Base-by-base conservation (phyloP, 768 basidiomycete species). In the Mycena alexandri region DNA sequence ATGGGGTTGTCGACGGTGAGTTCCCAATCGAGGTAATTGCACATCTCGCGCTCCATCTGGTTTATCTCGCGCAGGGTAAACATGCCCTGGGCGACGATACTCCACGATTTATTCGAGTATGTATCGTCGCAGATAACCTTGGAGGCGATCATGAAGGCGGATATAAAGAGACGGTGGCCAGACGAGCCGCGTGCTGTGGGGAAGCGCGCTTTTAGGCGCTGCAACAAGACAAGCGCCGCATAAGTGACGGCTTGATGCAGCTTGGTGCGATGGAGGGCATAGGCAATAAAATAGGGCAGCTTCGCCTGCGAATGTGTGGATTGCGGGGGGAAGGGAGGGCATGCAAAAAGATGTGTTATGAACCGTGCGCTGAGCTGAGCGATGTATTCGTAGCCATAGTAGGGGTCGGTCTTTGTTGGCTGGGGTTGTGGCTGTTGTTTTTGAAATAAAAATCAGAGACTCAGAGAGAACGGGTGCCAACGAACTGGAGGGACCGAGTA, bases 21-120 rank as follows among this genome's bases (percentile, higher is more conserved):
- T 74, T 93, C 91, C 96, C 95, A 98, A 76, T 97, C 96, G 48
- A 99, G 82, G 75, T 98, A 99, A 17, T 88, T 84, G 74, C 86
- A 95, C 91, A 98, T 95, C 79, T 96, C 95, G 24, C 94, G 83
- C 82, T 96, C 95, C 95, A 96, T 96, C 84, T 96, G 95, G 78
- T 98, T 98, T 75, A 98, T 91, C 84, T 96, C 95, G 51, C 92
- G 86, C 9, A 96, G 81, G 4, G 83, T 85, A 73, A 96, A 96
- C 88, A 95, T 91, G 33, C 89, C 90, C 77, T 96, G 93, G 0
- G 93, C 94, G 44, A 96, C 95, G 50, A 96, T 92, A 7, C 89
- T 87, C 95, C 95, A 96, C 0, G 92, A 93, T 76, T 95, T 94
- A 86, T 96, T 96, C 17, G 92, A 94, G 77, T 96, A 96, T 0